phyloP scores from a whole-genome alignment of 352 stramenopile genomes.

The Aphanomyces cochlioides region DNA sequence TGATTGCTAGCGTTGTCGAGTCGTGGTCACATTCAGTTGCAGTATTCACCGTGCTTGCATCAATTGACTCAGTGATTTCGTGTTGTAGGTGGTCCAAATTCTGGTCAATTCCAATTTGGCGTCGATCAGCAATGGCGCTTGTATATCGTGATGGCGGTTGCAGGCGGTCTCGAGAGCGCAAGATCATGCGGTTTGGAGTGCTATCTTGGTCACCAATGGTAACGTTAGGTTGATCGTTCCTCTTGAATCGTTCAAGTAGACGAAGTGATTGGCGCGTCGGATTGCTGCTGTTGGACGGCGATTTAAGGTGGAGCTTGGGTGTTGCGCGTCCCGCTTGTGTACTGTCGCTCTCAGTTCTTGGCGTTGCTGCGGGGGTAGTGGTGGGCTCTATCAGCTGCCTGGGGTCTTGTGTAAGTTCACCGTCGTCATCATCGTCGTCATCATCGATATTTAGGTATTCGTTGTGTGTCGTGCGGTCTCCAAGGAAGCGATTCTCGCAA shows the following conservation, averaged over 20 bases:
- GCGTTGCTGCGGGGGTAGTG: not conserved
- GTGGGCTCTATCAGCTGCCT: not conserved
- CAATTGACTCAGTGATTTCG: not conserved
- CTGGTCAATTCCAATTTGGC: no score
- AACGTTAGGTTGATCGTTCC: no score
- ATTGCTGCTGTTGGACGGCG: not conserved
- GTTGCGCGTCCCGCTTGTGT: not conserved
- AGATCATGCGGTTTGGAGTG: no score
- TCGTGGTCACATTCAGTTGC: not conserved
- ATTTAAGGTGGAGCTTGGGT: not conserved
- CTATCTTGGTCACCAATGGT: no score
- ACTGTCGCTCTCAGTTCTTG: not conserved
- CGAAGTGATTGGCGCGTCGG: not conserved
- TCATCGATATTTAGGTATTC: slow-evolving; percentile 3
- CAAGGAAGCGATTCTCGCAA: not conserved
- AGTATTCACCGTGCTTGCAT: not conserved
- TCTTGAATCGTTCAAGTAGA: no score
- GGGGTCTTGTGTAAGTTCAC: not conserved
- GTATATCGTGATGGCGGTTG: no score
- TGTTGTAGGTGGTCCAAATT: not conserved
- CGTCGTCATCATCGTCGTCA: slow-evolving; percentile 5
- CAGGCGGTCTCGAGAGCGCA: no score
- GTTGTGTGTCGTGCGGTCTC: not conserved
- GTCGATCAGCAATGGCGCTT: no score
- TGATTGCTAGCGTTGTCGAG: not conserved